phyloP scores from a whole-genome alignment of 2,329 filamentous ascomycete species.

The Apiospora pterosperma region DNA sequence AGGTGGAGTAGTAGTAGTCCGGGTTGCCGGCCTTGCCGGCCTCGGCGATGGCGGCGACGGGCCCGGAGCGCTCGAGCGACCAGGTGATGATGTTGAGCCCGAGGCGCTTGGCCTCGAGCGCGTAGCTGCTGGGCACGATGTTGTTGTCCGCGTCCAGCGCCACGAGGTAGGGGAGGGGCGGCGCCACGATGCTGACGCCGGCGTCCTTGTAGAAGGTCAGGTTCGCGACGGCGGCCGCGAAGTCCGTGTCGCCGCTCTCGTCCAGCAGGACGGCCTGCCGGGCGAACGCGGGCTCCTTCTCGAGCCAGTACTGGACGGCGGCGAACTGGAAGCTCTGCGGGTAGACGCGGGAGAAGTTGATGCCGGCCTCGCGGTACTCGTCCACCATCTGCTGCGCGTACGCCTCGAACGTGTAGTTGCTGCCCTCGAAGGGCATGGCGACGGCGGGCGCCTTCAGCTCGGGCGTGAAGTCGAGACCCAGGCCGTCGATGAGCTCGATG shows the following conservation, averaged over 20 bases:
- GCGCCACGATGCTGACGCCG: slow-evolving; percentile 61
- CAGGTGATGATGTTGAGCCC: slow-evolving; percentile 65
- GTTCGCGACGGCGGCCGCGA: slow-evolving; percentile 51
- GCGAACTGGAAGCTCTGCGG: slow-evolving; percentile 64
- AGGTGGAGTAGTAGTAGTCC: slow-evolving; percentile 53
- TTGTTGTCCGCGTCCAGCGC: slow-evolving; percentile 44
- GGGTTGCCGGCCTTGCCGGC: slow-evolving; percentile 27
- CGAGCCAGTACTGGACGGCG: slow-evolving; percentile 66
- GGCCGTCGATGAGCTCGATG: slow-evolving; percentile 54
- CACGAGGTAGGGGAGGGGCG: slow-evolving; percentile 61
- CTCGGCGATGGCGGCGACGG: slow-evolving; percentile 45
- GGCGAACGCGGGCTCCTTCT: slow-evolving; percentile 57
- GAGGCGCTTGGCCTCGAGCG: slow-evolving; percentile 54
- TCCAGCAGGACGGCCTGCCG: slow-evolving; percentile 64
- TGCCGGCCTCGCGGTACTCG: slow-evolving; percentile 50
- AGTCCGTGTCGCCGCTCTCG: slow-evolving; percentile 50
- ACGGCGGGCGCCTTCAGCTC: slow-evolving; percentile 67
- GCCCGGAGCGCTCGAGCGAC: slow-evolving; percentile 65
- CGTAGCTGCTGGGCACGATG: slow-evolving; percentile 63
- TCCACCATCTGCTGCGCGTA: slow-evolving; percentile 65
- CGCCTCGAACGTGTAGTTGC: slow-evolving; percentile 59
- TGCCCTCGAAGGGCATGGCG: slow-evolving; percentile 63
- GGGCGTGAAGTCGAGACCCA: slow-evolving; percentile 61
- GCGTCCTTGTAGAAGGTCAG: slow-evolving; percentile 52
- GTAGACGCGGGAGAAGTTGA: slow-evolving; percentile 53